Evolutionary conservation across 345 rosid genomes (phyloP), one percentile per base, ranked within the genome.

Genomic region (Microthlaspi erraticum): DNA sequence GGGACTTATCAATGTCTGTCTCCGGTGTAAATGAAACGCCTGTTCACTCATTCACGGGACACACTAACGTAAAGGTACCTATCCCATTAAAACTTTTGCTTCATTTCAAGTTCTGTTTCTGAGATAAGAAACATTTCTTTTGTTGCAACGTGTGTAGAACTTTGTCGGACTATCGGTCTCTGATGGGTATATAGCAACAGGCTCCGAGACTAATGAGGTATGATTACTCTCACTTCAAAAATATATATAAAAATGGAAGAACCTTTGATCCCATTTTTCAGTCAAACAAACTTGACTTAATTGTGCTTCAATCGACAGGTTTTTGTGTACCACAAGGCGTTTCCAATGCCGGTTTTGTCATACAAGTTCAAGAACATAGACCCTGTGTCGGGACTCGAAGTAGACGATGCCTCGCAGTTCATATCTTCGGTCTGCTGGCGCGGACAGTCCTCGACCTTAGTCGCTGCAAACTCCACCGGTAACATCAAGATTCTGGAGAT

Each of bases 141-240:
- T 49, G 3, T 38, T 55, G 9, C 14, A 10, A 4, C 38, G 37
- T 78, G 72, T 76, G 79, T 85, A 94, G 96, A 91, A 89, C 76
- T 94, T 94, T 70, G 97, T 94, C 38, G 99, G 99, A 56, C 80
- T 94, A 77, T 89, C 97, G 1, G 96, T 88, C 20, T 83, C 95
- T 46, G 88, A 94, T 77, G 97, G 99, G 64, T 94, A 91, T 74
- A 88, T 94, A 77, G 97, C 95, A 14, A 91, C 99, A 10, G 99
- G 99, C 62, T 94, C 99, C 13, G 96, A 91, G 85, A 94, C 93
- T 50, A 91, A 89, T 49, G 99, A 91, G 99, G 99, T 68, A 31
- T 54, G 63, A 54, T 10, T 32, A 54, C 23, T 53, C 53, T 20
- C 32, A 29, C 52, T 26, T 33, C 2, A 43, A 39, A 31, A 37